phyloP scores from a whole-genome alignment of 345 rosid species.

The Hibiscus syriacus region DNA sequence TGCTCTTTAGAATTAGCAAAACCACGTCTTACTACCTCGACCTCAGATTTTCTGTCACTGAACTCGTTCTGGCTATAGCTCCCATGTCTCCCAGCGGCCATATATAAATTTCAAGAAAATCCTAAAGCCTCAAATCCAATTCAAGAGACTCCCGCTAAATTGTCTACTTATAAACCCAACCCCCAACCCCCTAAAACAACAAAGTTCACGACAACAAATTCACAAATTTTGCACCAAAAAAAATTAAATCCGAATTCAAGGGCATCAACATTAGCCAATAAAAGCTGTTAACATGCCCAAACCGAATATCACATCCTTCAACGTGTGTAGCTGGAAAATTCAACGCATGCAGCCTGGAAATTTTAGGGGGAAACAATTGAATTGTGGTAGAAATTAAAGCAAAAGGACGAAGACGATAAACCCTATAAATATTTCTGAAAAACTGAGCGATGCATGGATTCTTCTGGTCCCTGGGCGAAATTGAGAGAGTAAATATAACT shows the following conservation, averaged over 20 bases:
- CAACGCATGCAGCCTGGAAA: too few species aligned
- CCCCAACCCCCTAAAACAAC: constrained; percentile 4
- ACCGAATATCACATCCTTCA: neutral
- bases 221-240: neutral
- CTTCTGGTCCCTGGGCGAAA: neutral
- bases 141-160: constrained; percentile 17
- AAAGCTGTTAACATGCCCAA: neutral
- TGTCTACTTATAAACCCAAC: constrained; percentile 18
- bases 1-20: constrained; percentile 38
- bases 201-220: neutral
- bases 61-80: constrained; percentile 58
- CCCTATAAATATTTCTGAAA: neutral
- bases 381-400: neutral
- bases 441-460: neutral
- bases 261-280: constrained; percentile 4
- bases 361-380: neutral
- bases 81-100: constrained; percentile 91
- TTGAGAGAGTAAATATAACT: too few species aligned
- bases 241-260: constrained; percentile 10
- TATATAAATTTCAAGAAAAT: constrained; percentile 19
- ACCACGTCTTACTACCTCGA: constrained; percentile 39
- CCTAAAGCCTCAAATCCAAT: neutral
- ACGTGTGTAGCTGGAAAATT: neutral
- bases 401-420: too few species aligned
- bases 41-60: constrained; percentile 48